phyloP scores from a whole-genome alignment of 1,284 basidiomycete species.

The Rhodotorula sp. region DNA sequence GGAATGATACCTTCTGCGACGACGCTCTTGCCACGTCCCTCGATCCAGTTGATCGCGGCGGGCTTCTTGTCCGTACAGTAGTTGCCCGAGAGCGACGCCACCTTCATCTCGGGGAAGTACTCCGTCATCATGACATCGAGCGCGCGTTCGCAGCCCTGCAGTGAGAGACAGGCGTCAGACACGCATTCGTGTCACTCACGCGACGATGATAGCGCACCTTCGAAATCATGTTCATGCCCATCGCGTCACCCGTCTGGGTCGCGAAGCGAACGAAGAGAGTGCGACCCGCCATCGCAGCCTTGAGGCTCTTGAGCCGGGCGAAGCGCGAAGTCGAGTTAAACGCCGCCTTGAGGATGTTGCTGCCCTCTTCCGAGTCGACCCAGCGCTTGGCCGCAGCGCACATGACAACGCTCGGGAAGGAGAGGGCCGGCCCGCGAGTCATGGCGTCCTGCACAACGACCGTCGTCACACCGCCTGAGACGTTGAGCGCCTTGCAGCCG shows the following conservation, averaged over 20 bases:
- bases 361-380: constrained; percentile 84
- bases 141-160: constrained; percentile 86
- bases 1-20: constrained; percentile 94
- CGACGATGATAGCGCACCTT: constrained; percentile 44
- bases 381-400: constrained; percentile 85
- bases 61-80: constrained; percentile 99
- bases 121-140: constrained; percentile 71
- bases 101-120: constrained; percentile 88
- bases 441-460: constrained; percentile 92
- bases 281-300: constrained; percentile 82
- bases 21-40: constrained; percentile 95
- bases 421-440: constrained; percentile 97
- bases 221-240: constrained; percentile 98
- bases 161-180: not conserved
- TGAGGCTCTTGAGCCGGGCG: constrained; percentile 76
- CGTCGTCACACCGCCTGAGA: constrained; percentile 91
- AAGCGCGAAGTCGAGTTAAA: constrained; percentile 95
- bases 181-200: not conserved
- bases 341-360: constrained; percentile 71
- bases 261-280: constrained; percentile 95
- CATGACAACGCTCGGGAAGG: constrained; percentile 79
- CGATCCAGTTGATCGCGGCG: constrained; percentile 99
- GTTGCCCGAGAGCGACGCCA: constrained; percentile 93
- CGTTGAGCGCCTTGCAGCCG: constrained; percentile 96
- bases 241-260: constrained; percentile 94